phyloP scores from a whole-genome alignment of 768 basidiomycete species.

The Calocybe gangraenosa region DNA sequence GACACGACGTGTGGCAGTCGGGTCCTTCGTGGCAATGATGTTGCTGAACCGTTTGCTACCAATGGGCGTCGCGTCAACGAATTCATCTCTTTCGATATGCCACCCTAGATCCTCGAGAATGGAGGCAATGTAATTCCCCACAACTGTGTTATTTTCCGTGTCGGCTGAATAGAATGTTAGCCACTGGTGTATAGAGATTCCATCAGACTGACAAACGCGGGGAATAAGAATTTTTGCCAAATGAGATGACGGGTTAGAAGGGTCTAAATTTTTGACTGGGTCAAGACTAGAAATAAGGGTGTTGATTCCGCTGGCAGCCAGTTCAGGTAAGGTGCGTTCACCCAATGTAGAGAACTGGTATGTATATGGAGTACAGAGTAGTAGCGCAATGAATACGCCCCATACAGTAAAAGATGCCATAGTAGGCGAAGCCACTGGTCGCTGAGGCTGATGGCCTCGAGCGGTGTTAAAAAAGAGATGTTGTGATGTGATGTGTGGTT shows the following conservation, averaged over 20 bases:
- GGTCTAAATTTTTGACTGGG: conserved; percentile 66
- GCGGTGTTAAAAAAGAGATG: too few species aligned
- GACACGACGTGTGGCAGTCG: conserved; percentile 73
- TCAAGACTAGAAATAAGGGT: conserved; percentile 54
- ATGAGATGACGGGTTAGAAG: conserved; percentile 61
- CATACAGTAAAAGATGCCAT: conserved; percentile 9
- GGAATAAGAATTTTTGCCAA: conserved; percentile 86
- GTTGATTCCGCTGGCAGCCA: conserved; percentile 49
- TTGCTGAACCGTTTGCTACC: conserved; percentile 82
- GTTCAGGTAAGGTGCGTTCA: conserved; percentile 33
- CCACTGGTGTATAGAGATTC: background rate
- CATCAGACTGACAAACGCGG: conserved; percentile 54
- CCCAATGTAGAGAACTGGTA: conserved; percentile 36
- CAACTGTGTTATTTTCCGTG: conserved; percentile 74
- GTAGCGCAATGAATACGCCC: conserved; percentile 21
- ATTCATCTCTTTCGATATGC: conserved; percentile 85
- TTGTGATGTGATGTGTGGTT: background rate
- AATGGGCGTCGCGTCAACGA: conserved; percentile 76
- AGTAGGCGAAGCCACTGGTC: background rate
- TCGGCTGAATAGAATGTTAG: conserved; percentile 41
- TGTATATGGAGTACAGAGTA: conserved; percentile 26
- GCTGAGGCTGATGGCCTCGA: background rate
- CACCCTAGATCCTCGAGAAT: conserved; percentile 72
- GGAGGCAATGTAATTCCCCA: conserved; percentile 76
- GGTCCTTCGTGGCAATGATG: conserved; percentile 93